Conservation (phyloP, 2,329 filamentous ascomycete genomes). For the Aspergillus hiratsukae region DNA sequence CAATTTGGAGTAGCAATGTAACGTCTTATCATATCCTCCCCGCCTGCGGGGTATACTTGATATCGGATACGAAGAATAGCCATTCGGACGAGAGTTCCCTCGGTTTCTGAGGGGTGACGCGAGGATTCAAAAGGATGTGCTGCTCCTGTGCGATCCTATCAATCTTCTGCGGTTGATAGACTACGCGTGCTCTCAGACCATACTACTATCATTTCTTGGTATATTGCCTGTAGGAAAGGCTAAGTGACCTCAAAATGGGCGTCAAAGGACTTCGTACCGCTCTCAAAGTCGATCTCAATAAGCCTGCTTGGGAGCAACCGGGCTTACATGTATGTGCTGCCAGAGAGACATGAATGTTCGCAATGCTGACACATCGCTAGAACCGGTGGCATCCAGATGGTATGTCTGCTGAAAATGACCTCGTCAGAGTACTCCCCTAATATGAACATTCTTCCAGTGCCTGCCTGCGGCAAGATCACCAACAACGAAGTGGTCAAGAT, state of each 20-base stretch:
- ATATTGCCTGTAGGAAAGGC: not conserved
- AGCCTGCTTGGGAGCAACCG: slow-evolving; percentile 64
- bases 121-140: not conserved
- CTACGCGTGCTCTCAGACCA: not conserved
- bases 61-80: not conserved
- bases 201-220: slow-evolving; percentile 9
- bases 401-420: slow-evolving; percentile 38
- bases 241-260: slow-evolving; percentile 26
- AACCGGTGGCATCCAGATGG: slow-evolving; percentile 93
- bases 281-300: slow-evolving; percentile 68
- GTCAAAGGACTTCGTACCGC: slow-evolving; percentile 59
- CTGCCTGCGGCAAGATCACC: slow-evolving; percentile 66
- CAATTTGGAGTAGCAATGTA: not conserved
- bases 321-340: slow-evolving; percentile 61
- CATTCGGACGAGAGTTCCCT: not conserved
- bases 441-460: slow-evolving; percentile 52
- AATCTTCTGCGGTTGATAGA: not conserved
- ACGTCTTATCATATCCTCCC: not conserved
- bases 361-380: slow-evolving; percentile 40
- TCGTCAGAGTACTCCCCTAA: not conserved
- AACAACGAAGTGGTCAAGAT: slow-evolving; percentile 89
- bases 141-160: not conserved
- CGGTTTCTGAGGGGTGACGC: not conserved
- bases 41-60: not conserved
- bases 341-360: slow-evolving; percentile 1